These are phyloP conservation scores for Powellomyces hirtus DNA, from an alignment of 192 early-diverging fungal species.

Conservation along the genomic window DNA sequence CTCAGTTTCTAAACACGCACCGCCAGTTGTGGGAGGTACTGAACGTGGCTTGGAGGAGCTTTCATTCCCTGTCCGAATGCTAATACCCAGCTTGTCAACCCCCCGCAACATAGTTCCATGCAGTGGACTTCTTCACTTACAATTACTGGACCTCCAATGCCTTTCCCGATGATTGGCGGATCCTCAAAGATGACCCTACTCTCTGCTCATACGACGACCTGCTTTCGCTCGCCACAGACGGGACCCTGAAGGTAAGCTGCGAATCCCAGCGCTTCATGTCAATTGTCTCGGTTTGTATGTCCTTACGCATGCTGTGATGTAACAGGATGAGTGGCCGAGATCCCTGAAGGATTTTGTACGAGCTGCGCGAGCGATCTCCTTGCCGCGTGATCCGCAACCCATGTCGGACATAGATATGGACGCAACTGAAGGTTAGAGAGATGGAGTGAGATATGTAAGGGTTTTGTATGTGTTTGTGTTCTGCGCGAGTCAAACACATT, in stretches of 20 bases:
- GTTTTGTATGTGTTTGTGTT: too few species aligned
- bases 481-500: too few species aligned
- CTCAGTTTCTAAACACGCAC: background rate
- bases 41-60: too few species aligned
- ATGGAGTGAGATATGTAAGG: too few species aligned
- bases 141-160: slow-evolving; percentile 27
- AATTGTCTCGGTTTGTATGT: background rate
- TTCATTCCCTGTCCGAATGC: too few species aligned
- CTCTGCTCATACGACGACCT: slow-evolving; percentile 21
- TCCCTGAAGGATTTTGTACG: slow-evolving; percentile 24
- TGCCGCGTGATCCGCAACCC: slow-evolving; percentile 7
- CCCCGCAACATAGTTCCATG: slow-evolving; percentile 24
- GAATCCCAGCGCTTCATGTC: too few species aligned
- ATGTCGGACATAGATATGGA: too few species aligned
- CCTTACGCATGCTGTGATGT: background rate
- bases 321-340: slow-evolving; percentile 19
- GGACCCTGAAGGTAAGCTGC: slow-evolving; percentile 12
- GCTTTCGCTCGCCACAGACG: slow-evolving; percentile 27
- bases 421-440: too few species aligned
- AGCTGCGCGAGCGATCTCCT: slow-evolving; percentile 1
- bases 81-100: background rate
- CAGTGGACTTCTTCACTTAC: slow-evolving; percentile 38
- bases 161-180: slow-evolving; percentile 34
- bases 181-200: slow-evolving; percentile 4
- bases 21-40: slow-evolving; percentile 1